Evolutionary conservation across 2,329 filamentous ascomycete species (phyloP).

Genomic region (Paramyrothecium roridum): DNA sequence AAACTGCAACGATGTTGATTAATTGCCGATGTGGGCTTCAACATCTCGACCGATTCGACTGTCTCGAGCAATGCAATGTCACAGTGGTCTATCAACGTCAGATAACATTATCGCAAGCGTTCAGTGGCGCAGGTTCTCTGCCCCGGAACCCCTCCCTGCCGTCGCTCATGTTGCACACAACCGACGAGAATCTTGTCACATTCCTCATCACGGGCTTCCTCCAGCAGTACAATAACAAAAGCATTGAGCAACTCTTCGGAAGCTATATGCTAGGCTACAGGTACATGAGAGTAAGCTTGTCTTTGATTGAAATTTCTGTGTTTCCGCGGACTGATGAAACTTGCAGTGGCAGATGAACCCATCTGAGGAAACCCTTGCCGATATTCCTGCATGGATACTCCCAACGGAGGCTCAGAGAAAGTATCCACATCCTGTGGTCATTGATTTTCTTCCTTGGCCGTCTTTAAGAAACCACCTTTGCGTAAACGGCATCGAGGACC

Average conservation of each 20-base stretch:
- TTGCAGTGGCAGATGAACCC: background rate
- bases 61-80: background rate
- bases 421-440: background rate
- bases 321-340: background rate
- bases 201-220: background rate
- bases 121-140: background rate
- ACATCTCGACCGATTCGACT: background rate
- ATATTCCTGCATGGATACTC: background rate
- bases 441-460: background rate
- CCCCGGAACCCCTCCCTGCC: background rate
- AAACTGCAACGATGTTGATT: background rate
- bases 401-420: background rate
- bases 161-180: background rate
- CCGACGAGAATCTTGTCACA: background rate
- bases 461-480: background rate
- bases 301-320: background rate
- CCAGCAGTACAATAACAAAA: background rate
- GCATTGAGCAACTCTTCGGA: background rate
- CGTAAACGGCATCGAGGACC: background rate
- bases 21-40: background rate
- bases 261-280: background rate
- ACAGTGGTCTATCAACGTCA: background rate
- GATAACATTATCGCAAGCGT: background rate
- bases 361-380: background rate
- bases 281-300: background rate